Evolutionary conservation across 176 grass and related monocot genomes (phyloP).

Genomic region (Carex cristatella): DNA sequence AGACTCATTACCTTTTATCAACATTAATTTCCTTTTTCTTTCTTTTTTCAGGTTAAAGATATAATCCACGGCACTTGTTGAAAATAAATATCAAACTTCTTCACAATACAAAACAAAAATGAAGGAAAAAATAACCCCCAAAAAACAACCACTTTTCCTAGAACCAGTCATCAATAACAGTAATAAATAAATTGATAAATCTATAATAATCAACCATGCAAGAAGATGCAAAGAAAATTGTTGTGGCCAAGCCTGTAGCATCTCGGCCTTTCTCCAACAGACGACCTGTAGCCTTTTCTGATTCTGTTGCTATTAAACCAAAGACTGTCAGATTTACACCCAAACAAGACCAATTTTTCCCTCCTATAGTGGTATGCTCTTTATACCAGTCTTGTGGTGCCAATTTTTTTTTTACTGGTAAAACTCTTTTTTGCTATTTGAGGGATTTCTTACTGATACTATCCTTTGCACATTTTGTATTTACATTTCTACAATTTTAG

Average conservation of each 20-base stretch:
- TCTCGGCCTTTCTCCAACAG: slow-evolving; percentile 13
- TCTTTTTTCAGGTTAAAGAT: slow-evolving; percentile 12
- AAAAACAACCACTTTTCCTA: neutral
- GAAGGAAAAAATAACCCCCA: neutral
- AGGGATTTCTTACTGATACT: neutral
- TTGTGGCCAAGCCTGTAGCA: slow-evolving; percentile 24
- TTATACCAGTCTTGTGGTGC: neutral
- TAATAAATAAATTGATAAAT: neutral
- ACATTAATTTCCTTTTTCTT: neutral
- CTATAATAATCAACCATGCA: neutral
- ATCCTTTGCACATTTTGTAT: neutral
- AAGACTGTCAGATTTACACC: slow-evolving; percentile 21
- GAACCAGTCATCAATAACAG: neutral
- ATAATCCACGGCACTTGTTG: neutral
- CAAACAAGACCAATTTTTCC: neutral
- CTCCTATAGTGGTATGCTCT: neutral
- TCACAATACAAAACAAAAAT: neutral
- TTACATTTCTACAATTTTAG: neutral
- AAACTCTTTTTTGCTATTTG: neutral
- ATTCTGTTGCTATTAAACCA: slow-evolving; percentile 17
- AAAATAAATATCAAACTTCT: neutral
- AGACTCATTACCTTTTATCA: neutral
- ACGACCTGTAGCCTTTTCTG: neutral
- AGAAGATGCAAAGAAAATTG: slow-evolving; percentile 22
- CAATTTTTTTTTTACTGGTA: neutral